Conservation (phyloP, 2,329 filamentous ascomycete genomes). For the Colletotrichum euphorbiae region DNA sequence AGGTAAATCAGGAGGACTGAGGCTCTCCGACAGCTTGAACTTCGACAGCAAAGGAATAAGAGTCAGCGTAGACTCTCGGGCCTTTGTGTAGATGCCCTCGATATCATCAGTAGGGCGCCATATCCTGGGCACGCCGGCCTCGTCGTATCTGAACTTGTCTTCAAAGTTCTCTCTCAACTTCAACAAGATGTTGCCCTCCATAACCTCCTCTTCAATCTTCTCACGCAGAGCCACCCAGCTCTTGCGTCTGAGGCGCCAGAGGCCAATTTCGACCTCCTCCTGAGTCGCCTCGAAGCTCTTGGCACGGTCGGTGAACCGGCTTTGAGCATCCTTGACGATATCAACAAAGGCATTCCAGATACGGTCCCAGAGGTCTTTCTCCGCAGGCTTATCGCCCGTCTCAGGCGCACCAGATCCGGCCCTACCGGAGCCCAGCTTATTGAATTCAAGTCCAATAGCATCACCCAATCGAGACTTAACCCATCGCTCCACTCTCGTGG, state of each 20-base stretch:
- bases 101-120: conserved; percentile 98
- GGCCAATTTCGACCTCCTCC: conserved; percentile 90
- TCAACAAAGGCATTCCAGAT: conserved; percentile 89
- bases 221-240: conserved; percentile 91
- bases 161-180: conserved; percentile 99
- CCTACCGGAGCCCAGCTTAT: conserved; percentile 90
- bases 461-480: conserved; percentile 89
- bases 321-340: conserved; percentile 87
- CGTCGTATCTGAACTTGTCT: conserved; percentile 98
- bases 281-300: conserved; percentile 93
- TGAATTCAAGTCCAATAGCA: conserved; percentile 92
- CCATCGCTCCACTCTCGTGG: conserved; percentile 92
- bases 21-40: conserved; percentile 82
- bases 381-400: conserved; percentile 77
- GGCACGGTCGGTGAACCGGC: conserved; percentile 86
- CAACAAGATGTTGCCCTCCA: conserved; percentile 94
- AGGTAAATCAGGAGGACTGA: conserved; percentile 82
- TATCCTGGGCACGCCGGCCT: conserved; percentile 92
- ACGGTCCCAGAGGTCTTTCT: conserved; percentile 94
- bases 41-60: conserved; percentile 89
- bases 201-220: conserved; percentile 96
- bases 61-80: conserved; percentile 89
- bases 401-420: conserved; percentile 86
- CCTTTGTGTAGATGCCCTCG: conserved; percentile 92
- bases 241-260: conserved; percentile 93